Conservation (phyloP, 2,329 filamentous ascomycete genomes). For the Paraphoma chrysanthemicola region DNA sequence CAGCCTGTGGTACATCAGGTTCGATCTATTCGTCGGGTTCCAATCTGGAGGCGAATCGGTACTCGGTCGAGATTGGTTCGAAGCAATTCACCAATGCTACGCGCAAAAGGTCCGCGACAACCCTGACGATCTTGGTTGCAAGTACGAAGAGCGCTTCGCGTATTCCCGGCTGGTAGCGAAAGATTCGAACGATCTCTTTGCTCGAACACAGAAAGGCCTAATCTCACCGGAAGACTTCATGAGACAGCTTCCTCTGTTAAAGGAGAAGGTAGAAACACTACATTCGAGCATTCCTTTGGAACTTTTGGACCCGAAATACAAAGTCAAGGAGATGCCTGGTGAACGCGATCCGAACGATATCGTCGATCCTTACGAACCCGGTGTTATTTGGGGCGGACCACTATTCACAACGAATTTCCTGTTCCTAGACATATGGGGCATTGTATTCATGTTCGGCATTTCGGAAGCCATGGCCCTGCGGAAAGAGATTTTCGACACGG, state of each 20-base stretch:
- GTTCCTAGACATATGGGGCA: slow-evolving; percentile 77
- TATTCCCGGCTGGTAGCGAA: slow-evolving; percentile 75
- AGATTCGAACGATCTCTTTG: slow-evolving; percentile 81
- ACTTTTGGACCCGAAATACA: slow-evolving; percentile 67
- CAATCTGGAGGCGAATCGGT: slow-evolving; percentile 80
- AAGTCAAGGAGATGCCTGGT: slow-evolving; percentile 69
- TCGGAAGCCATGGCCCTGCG: slow-evolving; percentile 68
- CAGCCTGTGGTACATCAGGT: slow-evolving; percentile 87
- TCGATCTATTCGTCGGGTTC: slow-evolving; percentile 84
- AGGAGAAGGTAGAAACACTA: slow-evolving; percentile 52
- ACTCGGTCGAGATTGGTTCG: slow-evolving; percentile 81
- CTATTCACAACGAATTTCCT: slow-evolving; percentile 78
- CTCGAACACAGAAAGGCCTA: slow-evolving; percentile 68
- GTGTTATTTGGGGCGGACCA: slow-evolving; percentile 70
- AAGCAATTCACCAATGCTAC: slow-evolving; percentile 68
- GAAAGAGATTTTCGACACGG: slow-evolving; percentile 55
- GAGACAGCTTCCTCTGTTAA: slow-evolving; percentile 60
- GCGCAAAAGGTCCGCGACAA: slow-evolving; percentile 63
- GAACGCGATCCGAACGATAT: slow-evolving; percentile 68
- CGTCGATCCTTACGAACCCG: slow-evolving; percentile 74
- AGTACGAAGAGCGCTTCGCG: slow-evolving; percentile 71
- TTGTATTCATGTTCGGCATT: slow-evolving; percentile 80
- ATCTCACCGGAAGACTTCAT: slow-evolving; percentile 71
- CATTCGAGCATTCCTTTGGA: slow-evolving; percentile 64
- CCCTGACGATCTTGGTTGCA: slow-evolving; percentile 69